Evolutionary conservation across 306 rosid genomes (phyloP).

Genomic region (Aeschynomene evenia): DNA sequence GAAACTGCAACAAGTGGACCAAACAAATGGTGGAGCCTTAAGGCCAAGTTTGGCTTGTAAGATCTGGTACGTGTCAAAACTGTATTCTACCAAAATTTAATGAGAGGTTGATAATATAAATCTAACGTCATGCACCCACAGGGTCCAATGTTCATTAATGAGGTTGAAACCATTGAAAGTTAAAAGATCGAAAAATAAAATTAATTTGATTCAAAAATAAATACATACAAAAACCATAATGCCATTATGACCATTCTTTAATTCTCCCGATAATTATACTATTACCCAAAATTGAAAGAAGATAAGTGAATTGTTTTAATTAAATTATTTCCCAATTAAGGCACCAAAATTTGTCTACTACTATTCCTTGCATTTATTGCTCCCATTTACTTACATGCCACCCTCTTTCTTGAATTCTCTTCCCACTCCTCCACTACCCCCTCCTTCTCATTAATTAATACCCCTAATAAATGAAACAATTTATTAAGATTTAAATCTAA

Average conservation of each 20-base stretch:
- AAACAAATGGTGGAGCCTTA: constrained; percentile 29
- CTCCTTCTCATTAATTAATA: constrained; percentile 47
- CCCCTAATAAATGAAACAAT: constrained; percentile 53
- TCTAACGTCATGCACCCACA: constrained; percentile 41
- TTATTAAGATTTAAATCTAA: constrained; percentile 29
- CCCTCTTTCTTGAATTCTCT: constrained; percentile 60
- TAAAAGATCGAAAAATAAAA: not conserved
- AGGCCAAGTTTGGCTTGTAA: constrained; percentile 18
- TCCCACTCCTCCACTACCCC: constrained; percentile 61
- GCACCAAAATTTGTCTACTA: constrained; percentile 36
- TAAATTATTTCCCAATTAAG: constrained; percentile 31
- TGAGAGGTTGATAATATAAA: constrained; percentile 30
- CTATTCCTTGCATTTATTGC: constrained; percentile 59
- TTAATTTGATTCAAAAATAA: not conserved
- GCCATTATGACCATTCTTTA: constrained; percentile 25
- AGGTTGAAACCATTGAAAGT: constrained; percentile 35
- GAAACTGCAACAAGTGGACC: constrained; percentile 20
- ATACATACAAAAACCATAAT: constrained; percentile 19
- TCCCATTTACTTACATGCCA: constrained; percentile 56
- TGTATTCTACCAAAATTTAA: constrained; percentile 40
- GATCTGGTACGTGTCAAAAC: constrained; percentile 38
- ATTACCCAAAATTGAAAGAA: constrained; percentile 22
- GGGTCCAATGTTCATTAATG: constrained; percentile 49
- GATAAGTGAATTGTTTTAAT: not conserved
- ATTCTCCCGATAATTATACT: constrained; percentile 27